phyloP scores from a whole-genome alignment of 306 rosid species.

The Spatholobus suberectus region DNA sequence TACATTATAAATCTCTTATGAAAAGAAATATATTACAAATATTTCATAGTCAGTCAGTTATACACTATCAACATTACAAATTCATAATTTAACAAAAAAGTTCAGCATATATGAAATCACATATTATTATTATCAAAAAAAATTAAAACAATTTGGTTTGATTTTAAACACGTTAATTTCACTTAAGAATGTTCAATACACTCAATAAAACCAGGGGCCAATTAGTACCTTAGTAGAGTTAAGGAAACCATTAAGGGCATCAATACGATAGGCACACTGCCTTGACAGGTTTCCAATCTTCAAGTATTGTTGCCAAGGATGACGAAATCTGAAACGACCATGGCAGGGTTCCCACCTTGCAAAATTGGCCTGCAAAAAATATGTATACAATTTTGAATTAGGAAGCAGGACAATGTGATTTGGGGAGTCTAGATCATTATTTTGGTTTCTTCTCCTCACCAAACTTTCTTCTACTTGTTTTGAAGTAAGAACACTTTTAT shows the following conservation, averaged over 20 bases:
- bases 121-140: too few relatives aligned
- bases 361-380: conserved; percentile 52
- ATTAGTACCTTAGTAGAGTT: conserved; percentile 34
- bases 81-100: too few relatives aligned
- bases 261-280: conserved; percentile 57
- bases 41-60: too few relatives aligned
- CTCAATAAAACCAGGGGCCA: background rate
- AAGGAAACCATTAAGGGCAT: conserved; percentile 54
- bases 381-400: background rate
- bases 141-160: too few relatives aligned
- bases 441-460: conserved; percentile 38
- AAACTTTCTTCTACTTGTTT: conserved; percentile 55
- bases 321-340: conserved; percentile 49
- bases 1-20: too few relatives aligned
- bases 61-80: too few relatives aligned
- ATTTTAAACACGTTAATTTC: too few relatives aligned
- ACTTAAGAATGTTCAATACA: background rate
- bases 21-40: too few relatives aligned
- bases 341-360: conserved; percentile 71
- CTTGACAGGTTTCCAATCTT: conserved; percentile 56
- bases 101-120: too few relatives aligned
- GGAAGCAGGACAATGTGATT: background rate
- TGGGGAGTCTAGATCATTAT: background rate
- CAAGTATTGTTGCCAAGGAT: conserved; percentile 66
- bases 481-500: conserved; percentile 53